These are phyloP conservation scores for Pseudozyma pruni DNA, from an alignment of 1,284 basidiomycete genomes.

Conservation along the genomic window DNA sequence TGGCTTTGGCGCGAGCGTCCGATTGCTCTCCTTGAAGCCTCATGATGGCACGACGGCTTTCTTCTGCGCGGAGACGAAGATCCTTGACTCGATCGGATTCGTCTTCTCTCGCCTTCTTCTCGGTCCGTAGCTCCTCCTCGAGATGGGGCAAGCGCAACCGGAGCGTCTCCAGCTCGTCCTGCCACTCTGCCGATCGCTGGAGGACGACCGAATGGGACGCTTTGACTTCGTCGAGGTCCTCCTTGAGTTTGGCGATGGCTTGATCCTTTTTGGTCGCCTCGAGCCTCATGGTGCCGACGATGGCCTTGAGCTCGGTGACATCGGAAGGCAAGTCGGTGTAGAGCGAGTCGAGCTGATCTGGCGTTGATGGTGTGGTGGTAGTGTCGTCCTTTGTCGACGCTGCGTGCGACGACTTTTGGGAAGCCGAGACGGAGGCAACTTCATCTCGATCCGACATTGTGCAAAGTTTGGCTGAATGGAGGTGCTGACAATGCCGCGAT, in stretches of 20 bases:
- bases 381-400: conserved; percentile 15
- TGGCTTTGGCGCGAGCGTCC: conserved; percentile 49
- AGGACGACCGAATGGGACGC: conserved; percentile 50
- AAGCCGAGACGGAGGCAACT: conserved; percentile 25
- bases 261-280: conserved; percentile 40
- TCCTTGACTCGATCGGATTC: conserved; percentile 62
- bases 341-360: conserved; percentile 48
- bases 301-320: conserved; percentile 48
- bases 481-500: too few species aligned
- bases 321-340: conserved; percentile 45
- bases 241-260: conserved; percentile 32
- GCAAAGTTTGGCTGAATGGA: background rate
- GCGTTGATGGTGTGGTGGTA: conserved; percentile 18
- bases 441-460: conserved; percentile 37
- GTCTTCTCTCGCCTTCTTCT: conserved; percentile 47
- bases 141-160: conserved; percentile 31
- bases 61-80: conserved; percentile 60
- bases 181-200: conserved; percentile 55
- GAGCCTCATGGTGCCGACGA: conserved; percentile 51
- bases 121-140: conserved; percentile 24
- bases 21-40: conserved; percentile 57
- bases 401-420: conserved; percentile 23
- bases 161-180: conserved; percentile 57
- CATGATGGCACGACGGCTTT: conserved; percentile 63
- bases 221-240: conserved; percentile 50